Conservation (phyloP, 2,329 filamentous ascomycete species). For the Clonostachys rosea region DNA sequence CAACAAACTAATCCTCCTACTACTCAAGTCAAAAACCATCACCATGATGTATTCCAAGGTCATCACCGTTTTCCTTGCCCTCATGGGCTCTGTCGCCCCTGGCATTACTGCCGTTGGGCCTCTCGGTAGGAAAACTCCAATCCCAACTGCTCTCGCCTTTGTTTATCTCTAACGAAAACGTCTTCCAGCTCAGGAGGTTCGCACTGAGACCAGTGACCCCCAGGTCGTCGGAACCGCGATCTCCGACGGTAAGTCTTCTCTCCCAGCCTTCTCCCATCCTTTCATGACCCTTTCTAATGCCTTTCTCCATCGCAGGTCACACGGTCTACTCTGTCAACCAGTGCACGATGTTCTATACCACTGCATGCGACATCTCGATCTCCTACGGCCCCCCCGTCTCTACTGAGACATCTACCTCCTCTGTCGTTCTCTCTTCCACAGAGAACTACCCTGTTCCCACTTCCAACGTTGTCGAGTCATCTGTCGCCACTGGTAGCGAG, state of each 20-base stretch:
- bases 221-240: conserved; percentile 23
- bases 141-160: background rate
- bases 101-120: conserved; percentile 9
- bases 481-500: background rate
- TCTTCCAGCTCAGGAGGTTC: conserved; percentile 16
- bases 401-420: conserved; percentile 1
- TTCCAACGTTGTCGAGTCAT: background rate
- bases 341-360: conserved; percentile 26
- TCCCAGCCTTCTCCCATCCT: background rate
- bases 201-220: conserved; percentile 18
- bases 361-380: conserved; percentile 21
- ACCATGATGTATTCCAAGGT: no score
- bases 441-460: background rate
- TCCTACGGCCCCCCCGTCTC: conserved; percentile 13
- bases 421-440: background rate
- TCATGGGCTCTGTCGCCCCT: conserved; percentile 11
- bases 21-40: no score
- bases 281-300: background rate
- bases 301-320: background rate
- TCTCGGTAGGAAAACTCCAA: conserved; percentile 8
- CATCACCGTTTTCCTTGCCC: conserved; percentile 11
- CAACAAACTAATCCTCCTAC: no score
- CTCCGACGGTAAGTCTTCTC: conserved; percentile 16
- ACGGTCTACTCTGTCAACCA: conserved; percentile 26
- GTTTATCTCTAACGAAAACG: background rate